Base-by-base conservation (phyloP, 768 basidiomycete species). In the Lyophyllum semitale region DNA sequence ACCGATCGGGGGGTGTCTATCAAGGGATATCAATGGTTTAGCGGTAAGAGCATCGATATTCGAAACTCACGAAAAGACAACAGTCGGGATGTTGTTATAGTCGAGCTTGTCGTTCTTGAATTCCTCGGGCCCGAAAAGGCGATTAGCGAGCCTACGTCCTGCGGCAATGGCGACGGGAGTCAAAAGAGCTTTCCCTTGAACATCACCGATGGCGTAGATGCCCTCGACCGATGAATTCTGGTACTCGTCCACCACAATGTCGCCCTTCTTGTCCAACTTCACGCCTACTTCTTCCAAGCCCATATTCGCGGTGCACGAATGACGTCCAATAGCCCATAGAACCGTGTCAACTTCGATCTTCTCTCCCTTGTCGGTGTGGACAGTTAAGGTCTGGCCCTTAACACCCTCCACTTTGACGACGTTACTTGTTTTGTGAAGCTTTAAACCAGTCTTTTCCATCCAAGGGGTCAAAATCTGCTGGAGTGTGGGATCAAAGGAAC, bases 111-210 rank as follows among this genome's bases (percentile, higher is more conserved):
- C 90, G 45, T 88, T 69, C 76, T 90, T 94, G 81, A 80, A 95
- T 71, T 91, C 79, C 57, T 85, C 83, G 2, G 87, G 87, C 9
- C 97, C 97, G 65, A 93, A 99, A 43, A 98, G 73, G 55, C 97
- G 78, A 74, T 98, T 98, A 51, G 89, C 81, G 35, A 98, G 76
- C 57, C 94, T 77, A 56, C 97, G 78, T 20, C 94, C 97, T 15
- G 97, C 97, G 45, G 96, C 96, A 54, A 99, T 96, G 38, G 97
- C 97, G 9, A 99, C 97, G 15, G 97, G 97, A 4, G 97, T 99
- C 55, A 99, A 79, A 29, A 96, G 77, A 40, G 85, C 91, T 71
- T 97, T 95, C 58, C 97, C 97, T 61, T 85, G 85, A 20, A 95
- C 93, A 67, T 99, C 97, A 2, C 97, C 97, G 53, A 98, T 87